phyloP scores from a whole-genome alignment of 768 basidiomycete genomes.

The Phanerochaete carnosa region DNA sequence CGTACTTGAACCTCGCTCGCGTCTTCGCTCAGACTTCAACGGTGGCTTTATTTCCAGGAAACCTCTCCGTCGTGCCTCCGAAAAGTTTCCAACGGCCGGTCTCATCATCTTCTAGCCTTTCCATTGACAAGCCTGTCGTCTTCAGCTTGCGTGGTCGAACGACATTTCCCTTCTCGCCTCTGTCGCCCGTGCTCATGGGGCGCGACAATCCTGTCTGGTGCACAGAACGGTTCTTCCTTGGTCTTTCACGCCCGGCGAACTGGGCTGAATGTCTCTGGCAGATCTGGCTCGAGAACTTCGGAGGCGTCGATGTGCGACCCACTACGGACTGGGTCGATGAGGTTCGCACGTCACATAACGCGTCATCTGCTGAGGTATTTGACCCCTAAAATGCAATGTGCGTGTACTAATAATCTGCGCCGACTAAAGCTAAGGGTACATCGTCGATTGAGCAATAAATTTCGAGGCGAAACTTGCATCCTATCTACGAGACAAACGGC shows the following conservation, averaged over 20 bases:
- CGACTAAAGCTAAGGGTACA: conserved; percentile 43
- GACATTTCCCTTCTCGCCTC: conserved; percentile 35
- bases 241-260: conserved; percentile 42
- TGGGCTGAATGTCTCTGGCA: conserved; percentile 72
- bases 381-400: not conserved
- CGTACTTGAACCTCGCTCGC: conserved; percentile 61
- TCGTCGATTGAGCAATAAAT: conserved; percentile 44
- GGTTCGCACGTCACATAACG: conserved; percentile 1
- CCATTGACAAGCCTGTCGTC: conserved; percentile 21
- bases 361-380: conserved; percentile 20
- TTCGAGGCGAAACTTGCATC: conserved; percentile 52
- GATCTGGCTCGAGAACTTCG: conserved; percentile 52
- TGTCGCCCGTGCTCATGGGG: conserved; percentile 43
- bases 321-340: conserved; percentile 18
- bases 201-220: conserved; percentile 57
- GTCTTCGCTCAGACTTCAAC: conserved; percentile 47
- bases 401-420: not conserved
- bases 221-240: conserved; percentile 49
- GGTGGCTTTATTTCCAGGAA: conserved; percentile 51
- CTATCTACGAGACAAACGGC: conserved; percentile 40
- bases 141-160: conserved; percentile 28
- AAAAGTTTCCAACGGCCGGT: conserved; percentile 22
- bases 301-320: conserved; percentile 30
- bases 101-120: conserved; percentile 10
- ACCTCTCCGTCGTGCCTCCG: conserved; percentile 29